phyloP scores from a whole-genome alignment of 2,329 filamentous ascomycete genomes.

The Phymatotrichopsis omnivora region DNA sequence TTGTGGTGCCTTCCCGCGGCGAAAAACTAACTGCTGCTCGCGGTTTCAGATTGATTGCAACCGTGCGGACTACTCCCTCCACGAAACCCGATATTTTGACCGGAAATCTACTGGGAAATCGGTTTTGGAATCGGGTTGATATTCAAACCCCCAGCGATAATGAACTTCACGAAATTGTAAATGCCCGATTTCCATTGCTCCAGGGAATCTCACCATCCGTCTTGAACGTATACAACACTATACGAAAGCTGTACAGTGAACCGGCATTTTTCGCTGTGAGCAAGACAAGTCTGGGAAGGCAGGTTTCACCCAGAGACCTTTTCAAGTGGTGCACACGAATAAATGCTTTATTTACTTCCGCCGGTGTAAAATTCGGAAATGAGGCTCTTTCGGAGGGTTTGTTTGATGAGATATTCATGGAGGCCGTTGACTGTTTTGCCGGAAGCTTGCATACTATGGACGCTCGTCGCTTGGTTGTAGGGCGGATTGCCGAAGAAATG shows the following conservation, averaged over 20 bases:
- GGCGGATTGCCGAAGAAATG: conserved; percentile 72
- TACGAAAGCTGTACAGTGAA: conserved; percentile 38
- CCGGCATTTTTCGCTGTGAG: conserved; percentile 41
- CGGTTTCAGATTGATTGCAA: conserved; percentile 86
- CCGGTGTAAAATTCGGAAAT: conserved; percentile 53
- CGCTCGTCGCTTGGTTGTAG: conserved; percentile 50
- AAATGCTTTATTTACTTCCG: conserved; percentile 50
- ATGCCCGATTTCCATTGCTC: conserved; percentile 59
- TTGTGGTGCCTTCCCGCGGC: conserved; percentile 79
- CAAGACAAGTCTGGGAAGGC: conserved; percentile 49
- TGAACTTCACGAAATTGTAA: conserved; percentile 67
- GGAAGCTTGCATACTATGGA: conserved; percentile 62
- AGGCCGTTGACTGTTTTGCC: conserved; percentile 86
- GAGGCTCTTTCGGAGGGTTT: conserved; percentile 63
- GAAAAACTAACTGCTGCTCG: conserved; percentile 73
- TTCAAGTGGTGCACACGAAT: conserved; percentile 85
- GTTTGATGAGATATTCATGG: conserved; percentile 79
- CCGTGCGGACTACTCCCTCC: conserved; percentile 60
- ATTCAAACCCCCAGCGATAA: conserved; percentile 54
- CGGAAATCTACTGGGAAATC: conserved; percentile 62
- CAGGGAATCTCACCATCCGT: conserved; percentile 46
- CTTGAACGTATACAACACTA: conserved; percentile 37
- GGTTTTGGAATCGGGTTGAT: conserved; percentile 74
- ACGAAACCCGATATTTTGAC: conserved; percentile 33
- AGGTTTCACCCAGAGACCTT: conserved; percentile 64